These are phyloP conservation scores for Alternaria atra DNA, from an alignment of 2,329 filamentous ascomycete species.

Conservation along the genomic window DNA sequence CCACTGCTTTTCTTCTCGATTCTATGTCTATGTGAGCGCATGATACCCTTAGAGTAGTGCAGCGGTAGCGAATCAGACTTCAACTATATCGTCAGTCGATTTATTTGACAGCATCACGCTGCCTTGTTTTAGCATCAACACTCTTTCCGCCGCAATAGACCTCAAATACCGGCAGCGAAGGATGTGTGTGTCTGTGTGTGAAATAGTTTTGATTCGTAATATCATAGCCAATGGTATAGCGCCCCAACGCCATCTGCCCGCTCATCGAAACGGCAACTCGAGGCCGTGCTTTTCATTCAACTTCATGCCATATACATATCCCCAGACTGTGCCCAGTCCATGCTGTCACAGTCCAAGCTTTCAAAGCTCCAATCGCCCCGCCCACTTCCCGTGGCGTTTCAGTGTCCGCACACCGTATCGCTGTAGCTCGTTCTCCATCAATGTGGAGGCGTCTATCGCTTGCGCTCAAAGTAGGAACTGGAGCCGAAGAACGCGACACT, in stretches of 20 bases:
- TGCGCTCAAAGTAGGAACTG: slow-evolving; percentile 90
- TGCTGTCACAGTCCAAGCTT: background rate
- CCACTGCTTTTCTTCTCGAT: background rate
- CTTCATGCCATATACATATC: background rate
- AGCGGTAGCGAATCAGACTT: background rate
- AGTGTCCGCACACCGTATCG: background rate
- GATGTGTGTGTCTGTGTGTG: background rate
- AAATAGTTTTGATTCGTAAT: slow-evolving; percentile 11
- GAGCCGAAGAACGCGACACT: slow-evolving; percentile 90
- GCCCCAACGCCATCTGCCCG: slow-evolving; percentile 11
- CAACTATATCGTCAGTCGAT: background rate
- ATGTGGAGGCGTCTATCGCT: slow-evolving; percentile 56
- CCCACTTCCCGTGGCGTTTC: background rate
- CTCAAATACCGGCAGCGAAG: background rate
- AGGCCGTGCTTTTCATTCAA: background rate
- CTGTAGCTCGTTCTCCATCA: too few species aligned
- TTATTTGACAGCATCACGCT: background rate
- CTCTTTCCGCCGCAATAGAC: background rate
- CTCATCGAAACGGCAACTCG: slow-evolving; percentile 2
- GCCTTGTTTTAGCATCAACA: background rate
- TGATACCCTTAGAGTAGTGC: slow-evolving; percentile 9
- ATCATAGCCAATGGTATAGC: slow-evolving; percentile 6
- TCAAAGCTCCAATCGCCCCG: background rate
- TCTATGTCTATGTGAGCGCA: slow-evolving; percentile 1
- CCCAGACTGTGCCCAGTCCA: background rate